Base-by-base conservation (phyloP, 805 yeast genomes). In the Sugiyamaella marilandica region DNA sequence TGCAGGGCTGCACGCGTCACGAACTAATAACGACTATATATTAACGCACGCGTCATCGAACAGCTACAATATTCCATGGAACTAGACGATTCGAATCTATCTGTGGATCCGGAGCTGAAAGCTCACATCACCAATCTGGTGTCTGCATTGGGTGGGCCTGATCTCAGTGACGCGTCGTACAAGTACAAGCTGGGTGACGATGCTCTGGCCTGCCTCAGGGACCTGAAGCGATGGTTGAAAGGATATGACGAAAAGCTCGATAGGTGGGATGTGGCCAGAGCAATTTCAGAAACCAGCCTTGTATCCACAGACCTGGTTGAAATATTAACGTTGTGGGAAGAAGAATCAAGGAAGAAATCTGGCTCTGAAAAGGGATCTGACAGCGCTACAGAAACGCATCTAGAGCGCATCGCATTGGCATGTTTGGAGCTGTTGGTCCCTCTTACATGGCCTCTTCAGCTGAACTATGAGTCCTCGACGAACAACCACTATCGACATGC, bases 131-230 rank as follows among this genome's bases (percentile, higher is more conserved):
- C 91, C 11, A 81, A 87, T 41, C 74, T 91, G 37, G 88, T 90
- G 2, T 81, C 96, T 2, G 96, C 98, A 0, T 75, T 92, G 2
- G 99, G 99, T 50, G 98, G 97, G 1, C 79, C 84, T 0, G 97
- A 91, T 68, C 80, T 84, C 46, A 69, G 84, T 1, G 54, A 56
- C 5, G 72, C 84, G 0, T 66, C 70, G 3, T 57, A 77, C 0
- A 81, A 82, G 0, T 94, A 94, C 63, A 81, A 80, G 55, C 75
- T 91, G 2, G 98, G 98, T 10, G 89, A 85, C 54, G 97, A 92
- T 63, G 95, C 95, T 31, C 59, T 78, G 31, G 90, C 90, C 0
- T 89, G 97, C 69, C 70, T 94, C 32, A 84, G 86, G 60, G 99
- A 94, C 69, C 69, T 94, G 56, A 89, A 88, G 65, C 76, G 86